Base-by-base conservation (phyloP, 805 yeast genomes). In the Saccharomyces kudriavzevii region DNA sequence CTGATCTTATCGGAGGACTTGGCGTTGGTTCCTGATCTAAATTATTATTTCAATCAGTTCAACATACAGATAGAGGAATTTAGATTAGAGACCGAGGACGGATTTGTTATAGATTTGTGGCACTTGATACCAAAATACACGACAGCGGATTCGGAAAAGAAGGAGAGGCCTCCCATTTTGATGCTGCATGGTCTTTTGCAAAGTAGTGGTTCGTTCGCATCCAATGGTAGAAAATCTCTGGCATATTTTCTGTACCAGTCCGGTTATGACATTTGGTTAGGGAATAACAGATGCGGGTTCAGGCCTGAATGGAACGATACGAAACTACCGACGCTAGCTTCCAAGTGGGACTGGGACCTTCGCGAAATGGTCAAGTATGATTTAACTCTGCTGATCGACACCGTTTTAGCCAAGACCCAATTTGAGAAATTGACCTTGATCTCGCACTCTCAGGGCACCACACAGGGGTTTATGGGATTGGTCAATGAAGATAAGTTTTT, bases 291-390 rank as follows among this genome's bases (percentile, higher is more conserved):
- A 58, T 84, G 96, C 57, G 96, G 96, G 8, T 89, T 91, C 67
- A 74, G 78, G 43, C 87, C 96, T 0, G 71, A 76, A 49, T 96
- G 90, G 70, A 69, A 74, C 54, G 60, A 53, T 40, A 54, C 55
- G 47, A 54, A 54, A 47, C 22, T 35, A 35, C 24, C 43, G 11
- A 35, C 43, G 9, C 11, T 20, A 5, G 43, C 22, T 35, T 56
- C 56, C 28, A 86, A 85, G 81, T 92, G 99, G 99, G 83, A 87
- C 60, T 92, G 99, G 99, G 92, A 88, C 62, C 78, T 92, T 51
- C 71, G 76, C 14, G 92, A 89, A 47, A 81, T 94, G 83, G 92
- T 92, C 0, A 75, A 76, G 54, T 80, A 74, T 61, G 99, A 92
- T 66, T 69, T 92, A 47, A 85, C 94, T 0, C 77, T 87, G 20